These are phyloP conservation scores for Megacollybia platyphylla DNA, from an alignment of 1,284 basidiomycete species.

Conservation along the genomic window DNA sequence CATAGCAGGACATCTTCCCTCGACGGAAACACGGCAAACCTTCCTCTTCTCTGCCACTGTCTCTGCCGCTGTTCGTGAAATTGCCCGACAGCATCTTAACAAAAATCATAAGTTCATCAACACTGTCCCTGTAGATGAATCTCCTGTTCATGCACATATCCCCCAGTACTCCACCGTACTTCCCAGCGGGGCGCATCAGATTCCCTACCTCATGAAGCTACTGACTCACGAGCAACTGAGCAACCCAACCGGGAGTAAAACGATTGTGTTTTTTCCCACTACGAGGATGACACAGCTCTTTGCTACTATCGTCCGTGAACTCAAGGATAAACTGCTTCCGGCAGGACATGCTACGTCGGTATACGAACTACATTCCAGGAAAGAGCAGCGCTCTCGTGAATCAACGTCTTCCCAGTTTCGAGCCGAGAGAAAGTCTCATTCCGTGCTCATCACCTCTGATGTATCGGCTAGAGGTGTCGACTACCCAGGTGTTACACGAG, in stretches of 20 bases:
- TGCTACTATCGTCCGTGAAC: slow-evolving; percentile 45
- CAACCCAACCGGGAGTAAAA: slow-evolving; percentile 56
- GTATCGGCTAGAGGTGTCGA: slow-evolving; percentile 88
- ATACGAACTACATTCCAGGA: slow-evolving; percentile 84
- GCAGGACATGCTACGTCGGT: slow-evolving; percentile 39
- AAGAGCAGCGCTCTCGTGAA: slow-evolving; percentile 55
- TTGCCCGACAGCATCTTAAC: slow-evolving; percentile 41
- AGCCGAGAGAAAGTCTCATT: slow-evolving; percentile 40
- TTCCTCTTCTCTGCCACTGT: slow-evolving; percentile 15
- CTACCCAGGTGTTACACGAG: slow-evolving; percentile 84
- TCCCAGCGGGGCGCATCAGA: slow-evolving; percentile 51
- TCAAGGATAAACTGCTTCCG: slow-evolving; percentile 30
- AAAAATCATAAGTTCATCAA: slow-evolving; percentile 53
- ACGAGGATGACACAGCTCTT: slow-evolving; percentile 80
- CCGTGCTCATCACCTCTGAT: slow-evolving; percentile 78
- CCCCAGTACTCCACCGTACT: slow-evolving; percentile 79
- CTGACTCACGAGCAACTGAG: slow-evolving; percentile 84
- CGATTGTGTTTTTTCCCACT: slow-evolving; percentile 85
- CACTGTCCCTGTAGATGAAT: slow-evolving; percentile 37
- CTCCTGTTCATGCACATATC: slow-evolving; percentile 68
- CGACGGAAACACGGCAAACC: neutral
- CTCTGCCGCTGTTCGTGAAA: slow-evolving; percentile 49
- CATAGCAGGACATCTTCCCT: slow-evolving; percentile 62
- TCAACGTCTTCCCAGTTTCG: slow-evolving; percentile 62
- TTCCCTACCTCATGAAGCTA: slow-evolving; percentile 72